Conservation (phyloP, 306 rosid species). For the Adenanthera pavonina region DNA sequence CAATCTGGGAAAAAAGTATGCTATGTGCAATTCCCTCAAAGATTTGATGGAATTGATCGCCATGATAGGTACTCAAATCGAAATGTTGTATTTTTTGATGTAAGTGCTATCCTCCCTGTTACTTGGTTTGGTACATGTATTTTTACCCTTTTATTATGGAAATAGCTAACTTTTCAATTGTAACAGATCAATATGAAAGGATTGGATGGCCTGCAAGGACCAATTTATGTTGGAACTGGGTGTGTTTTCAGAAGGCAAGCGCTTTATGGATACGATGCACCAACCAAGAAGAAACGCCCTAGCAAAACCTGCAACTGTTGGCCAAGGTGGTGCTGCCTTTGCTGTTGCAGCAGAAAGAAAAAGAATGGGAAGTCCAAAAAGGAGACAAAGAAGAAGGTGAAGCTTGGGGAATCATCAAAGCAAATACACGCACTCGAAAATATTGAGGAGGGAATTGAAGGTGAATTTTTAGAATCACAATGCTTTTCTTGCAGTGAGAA, state of each 20-base stretch:
- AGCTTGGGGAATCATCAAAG: conserved; percentile 86
- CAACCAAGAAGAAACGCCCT: conserved; percentile 78
- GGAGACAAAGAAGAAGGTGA: conserved; percentile 77
- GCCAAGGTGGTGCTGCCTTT: conserved; percentile 91
- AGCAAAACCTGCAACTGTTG: conserved; percentile 96
- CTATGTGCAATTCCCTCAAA: conserved; percentile 96
- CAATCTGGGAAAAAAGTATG: conserved; percentile 87
- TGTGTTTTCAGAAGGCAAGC: conserved; percentile 94
- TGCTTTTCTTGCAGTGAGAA: conserved; percentile 18
- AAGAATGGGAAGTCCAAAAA: conserved; percentile 63
- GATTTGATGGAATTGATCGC: conserved; percentile 96
- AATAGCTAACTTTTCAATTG: conserved; percentile 35
- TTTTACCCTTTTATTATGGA: conserved; percentile 9
- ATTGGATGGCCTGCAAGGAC: conserved; percentile 94
- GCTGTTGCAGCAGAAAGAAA: conserved; percentile 68
- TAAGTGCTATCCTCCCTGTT: conserved; percentile 47
- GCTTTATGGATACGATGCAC: conserved; percentile 90
- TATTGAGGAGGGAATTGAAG: conserved; percentile 78
- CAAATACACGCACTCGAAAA: conserved; percentile 97
- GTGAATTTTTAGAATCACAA: conserved; percentile 43
- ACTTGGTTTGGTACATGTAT: conserved; percentile 17
- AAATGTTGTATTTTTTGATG: conserved; percentile 96
- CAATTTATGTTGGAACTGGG: conserved; percentile 96
- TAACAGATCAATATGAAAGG: conserved; percentile 99
- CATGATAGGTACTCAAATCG: conserved; percentile 97